Evolutionary conservation across 2,329 filamentous ascomycete genomes (phyloP).

Genomic region (Alternaria conjuncta): DNA sequence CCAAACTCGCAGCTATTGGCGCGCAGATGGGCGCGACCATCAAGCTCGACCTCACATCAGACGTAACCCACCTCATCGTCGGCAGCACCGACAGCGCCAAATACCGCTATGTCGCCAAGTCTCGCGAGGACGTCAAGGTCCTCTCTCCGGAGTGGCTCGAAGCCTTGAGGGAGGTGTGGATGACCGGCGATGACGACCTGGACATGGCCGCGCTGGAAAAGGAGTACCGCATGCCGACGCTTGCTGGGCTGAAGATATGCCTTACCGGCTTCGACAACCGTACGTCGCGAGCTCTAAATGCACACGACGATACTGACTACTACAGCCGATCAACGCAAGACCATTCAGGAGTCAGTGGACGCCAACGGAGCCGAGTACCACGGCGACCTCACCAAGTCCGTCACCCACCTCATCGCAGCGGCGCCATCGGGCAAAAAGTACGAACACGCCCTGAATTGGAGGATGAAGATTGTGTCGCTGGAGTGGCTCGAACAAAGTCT

Average conservation of each 20-base stretch:
- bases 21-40: constrained; percentile 84
- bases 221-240: constrained; percentile 67
- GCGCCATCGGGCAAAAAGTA: constrained; percentile 88
- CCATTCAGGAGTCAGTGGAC: constrained; percentile 71
- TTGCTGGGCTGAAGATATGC: constrained; percentile 69
- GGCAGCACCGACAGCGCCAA: constrained; percentile 90
- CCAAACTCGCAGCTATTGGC: constrained; percentile 68
- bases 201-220: constrained; percentile 74
- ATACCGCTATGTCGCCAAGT: constrained; percentile 92
- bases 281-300: constrained; percentile 43
- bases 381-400: constrained; percentile 82
- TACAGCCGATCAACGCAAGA: constrained; percentile 68
- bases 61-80: constrained; percentile 93
- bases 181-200: constrained; percentile 75
- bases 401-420: constrained; percentile 86
- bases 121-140: constrained; percentile 83
- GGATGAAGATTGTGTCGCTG: constrained; percentile 76
- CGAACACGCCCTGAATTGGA: constrained; percentile 82
- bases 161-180: constrained; percentile 79
- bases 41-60: constrained; percentile 91
- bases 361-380: constrained; percentile 82
- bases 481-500: constrained; percentile 88
- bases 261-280: constrained; percentile 74
- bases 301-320: constrained; percentile 31
- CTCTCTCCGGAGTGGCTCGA: constrained; percentile 86